phyloP scores from a whole-genome alignment of 108 stramenopile genomes.

The Fragilariopsis cylindrus region DNA sequence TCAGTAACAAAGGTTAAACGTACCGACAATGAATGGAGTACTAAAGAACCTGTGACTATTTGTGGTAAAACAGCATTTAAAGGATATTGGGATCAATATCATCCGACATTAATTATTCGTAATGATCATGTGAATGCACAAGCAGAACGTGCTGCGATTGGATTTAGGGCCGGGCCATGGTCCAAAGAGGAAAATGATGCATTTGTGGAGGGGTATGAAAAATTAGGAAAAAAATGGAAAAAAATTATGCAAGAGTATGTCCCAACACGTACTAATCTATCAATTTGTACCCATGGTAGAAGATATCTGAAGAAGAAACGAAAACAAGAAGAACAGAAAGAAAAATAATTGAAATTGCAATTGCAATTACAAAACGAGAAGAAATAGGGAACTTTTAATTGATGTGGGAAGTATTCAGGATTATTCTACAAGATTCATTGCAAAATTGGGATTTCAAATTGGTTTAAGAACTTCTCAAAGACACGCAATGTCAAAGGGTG shows the following conservation, averaged over 20 bases:
- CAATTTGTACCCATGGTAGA: background rate
- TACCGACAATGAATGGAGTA: background rate
- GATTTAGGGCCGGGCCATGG: slow-evolving; percentile 5
- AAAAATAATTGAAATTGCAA: too few relatives aligned
- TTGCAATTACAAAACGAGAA: too few relatives aligned
- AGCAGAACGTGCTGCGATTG: background rate
- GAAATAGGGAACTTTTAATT: too few relatives aligned
- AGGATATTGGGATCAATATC: slow-evolving; percentile 1
- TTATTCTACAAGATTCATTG: too few relatives aligned
- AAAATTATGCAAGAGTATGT: background rate
- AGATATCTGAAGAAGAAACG: too few relatives aligned
- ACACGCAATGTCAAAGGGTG: too few relatives aligned
- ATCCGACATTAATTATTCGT: background rate
- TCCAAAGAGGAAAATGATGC: background rate
- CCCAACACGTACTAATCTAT: background rate
- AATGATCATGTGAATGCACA: background rate
- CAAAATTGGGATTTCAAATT: too few relatives aligned
- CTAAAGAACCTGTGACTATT: background rate
- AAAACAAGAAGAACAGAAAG: too few relatives aligned
- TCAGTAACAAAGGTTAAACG: background rate
- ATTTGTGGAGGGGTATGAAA: background rate
- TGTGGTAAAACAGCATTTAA: background rate
- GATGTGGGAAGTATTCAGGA: too few relatives aligned
- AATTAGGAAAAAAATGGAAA: background rate
- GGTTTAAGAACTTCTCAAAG: too few relatives aligned